Conservation (phyloP, 2,329 filamentous ascomycete species). For the Macrophomina tecta region DNA sequence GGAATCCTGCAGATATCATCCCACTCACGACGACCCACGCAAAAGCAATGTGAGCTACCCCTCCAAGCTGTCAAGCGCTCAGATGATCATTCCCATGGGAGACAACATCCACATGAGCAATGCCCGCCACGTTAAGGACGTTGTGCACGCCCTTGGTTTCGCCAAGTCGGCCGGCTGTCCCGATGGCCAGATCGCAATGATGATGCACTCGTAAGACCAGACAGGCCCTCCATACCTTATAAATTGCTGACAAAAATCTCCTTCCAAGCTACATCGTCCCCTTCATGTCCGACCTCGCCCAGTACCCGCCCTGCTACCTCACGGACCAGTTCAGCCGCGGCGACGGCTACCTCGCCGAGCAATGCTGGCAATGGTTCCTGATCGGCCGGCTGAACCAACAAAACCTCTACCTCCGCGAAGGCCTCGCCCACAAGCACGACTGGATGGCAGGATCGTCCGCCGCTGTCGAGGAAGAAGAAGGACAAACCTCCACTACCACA, state of each 20-base stretch:
- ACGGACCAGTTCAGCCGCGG: neutral
- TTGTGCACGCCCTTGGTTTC: rapidly evolving
- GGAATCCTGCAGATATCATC: too few relatives aligned
- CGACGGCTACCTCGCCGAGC: conserved; percentile 16
- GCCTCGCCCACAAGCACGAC: neutral
- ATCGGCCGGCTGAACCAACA: conserved; percentile 1
- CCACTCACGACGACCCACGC: neutral
- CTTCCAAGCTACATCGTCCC: too few relatives aligned
- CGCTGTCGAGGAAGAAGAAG: too few relatives aligned
- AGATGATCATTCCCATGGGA: neutral
- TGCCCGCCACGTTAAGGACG: neutral
- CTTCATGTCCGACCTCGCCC: too few relatives aligned
- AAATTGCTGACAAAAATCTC: too few relatives aligned
- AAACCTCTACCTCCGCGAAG: conserved; percentile 2
- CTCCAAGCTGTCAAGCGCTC: neutral
- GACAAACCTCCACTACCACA: too few relatives aligned
- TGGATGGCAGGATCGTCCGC: neutral
- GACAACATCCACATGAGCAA: neutral
- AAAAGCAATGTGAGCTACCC: neutral
- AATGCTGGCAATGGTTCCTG: conserved; percentile 16
- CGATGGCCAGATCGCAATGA: neutral
- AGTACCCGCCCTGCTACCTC: neutral
- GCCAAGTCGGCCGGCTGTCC: neutral
- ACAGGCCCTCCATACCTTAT: too few relatives aligned
- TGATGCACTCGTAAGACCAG: neutral